Evolutionary conservation across 768 basidiomycete genomes (phyloP).

Genomic region (Multifurca ochricompacta): DNA sequence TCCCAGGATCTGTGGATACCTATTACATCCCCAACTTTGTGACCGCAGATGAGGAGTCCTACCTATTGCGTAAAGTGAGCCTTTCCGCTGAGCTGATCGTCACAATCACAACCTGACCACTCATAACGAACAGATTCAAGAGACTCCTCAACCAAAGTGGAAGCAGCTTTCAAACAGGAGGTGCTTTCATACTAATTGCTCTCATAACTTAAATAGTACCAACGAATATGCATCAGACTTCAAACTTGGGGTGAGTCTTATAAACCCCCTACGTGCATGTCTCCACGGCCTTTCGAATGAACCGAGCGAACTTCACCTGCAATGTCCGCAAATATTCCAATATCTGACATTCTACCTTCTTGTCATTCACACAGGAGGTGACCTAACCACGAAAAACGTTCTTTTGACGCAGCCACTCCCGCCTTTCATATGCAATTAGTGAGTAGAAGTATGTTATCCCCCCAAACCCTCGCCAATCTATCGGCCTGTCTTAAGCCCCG

Average conservation of each 20-base stretch:
- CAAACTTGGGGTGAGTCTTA: conserved; percentile 66
- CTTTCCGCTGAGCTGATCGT: no score
- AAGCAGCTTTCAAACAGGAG: conserved; percentile 65
- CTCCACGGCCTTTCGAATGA: no score
- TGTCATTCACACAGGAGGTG: conserved; percentile 50
- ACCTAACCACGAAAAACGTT: conserved; percentile 58
- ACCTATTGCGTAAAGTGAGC: conserved; percentile 66
- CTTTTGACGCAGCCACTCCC: conserved; percentile 69
- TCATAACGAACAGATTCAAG: conserved; percentile 72
- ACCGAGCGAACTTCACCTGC: no score
- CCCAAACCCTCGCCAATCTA: background rate
- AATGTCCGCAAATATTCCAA: no score
- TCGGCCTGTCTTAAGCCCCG: conserved; percentile 46
- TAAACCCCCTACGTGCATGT: no score
- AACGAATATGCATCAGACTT: conserved; percentile 36
- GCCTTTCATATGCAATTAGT: conserved; percentile 62
- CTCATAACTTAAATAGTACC: no score
- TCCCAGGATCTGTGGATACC: conserved; percentile 33
- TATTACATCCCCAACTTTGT: conserved; percentile 78
- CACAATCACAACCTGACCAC: no score
- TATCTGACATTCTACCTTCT: background rate
- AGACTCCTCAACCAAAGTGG: conserved; percentile 78
- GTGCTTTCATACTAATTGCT: no score
- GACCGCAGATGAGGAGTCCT: conserved; percentile 63
- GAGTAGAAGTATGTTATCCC: no score